Percentiles rank a stretch among this genome's conserved stretches.
These are phyloP conservation scores for Paspalum notatum DNA, from an alignment of 176 grass and related monocot species.

Conservation along the genomic window DNA sequence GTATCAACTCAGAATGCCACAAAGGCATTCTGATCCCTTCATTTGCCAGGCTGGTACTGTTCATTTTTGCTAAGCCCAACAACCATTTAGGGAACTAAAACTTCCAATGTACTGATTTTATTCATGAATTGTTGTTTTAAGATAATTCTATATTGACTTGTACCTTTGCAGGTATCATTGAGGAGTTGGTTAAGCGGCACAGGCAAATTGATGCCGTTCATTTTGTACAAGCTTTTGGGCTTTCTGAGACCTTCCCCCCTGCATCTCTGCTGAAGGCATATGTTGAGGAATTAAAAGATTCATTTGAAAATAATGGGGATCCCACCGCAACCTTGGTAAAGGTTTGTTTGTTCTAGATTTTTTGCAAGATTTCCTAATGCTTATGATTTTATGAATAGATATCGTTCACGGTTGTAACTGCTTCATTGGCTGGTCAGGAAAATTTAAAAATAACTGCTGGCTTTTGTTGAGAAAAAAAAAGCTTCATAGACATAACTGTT, in stretches of 20 bases:
- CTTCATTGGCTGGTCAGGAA: background rate
- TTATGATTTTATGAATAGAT: background rate
- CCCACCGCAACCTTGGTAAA: slow-evolving; percentile 17
- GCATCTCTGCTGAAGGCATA: slow-evolving; percentile 68
- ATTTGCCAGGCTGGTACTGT: slow-evolving; percentile 33
- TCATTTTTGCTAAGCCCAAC: slow-evolving; percentile 40
- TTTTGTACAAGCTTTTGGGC: slow-evolving; percentile 69
- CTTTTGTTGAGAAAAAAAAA: background rate
- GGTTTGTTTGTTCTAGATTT: slow-evolving; percentile 44
- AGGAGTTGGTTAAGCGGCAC: slow-evolving; percentile 66
- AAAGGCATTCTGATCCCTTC: slow-evolving; percentile 57
- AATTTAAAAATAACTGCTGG: background rate
- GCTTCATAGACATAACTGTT: background rate
- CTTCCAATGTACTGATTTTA: background rate
- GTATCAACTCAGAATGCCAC: too few relatives aligned
- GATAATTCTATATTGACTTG: slow-evolving; percentile 2
- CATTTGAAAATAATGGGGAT: slow-evolving; percentile 56
- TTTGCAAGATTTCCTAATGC: background rate
- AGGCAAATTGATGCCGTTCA: slow-evolving; percentile 92
- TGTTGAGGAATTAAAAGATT: slow-evolving; percentile 60
- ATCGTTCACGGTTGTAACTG: background rate
- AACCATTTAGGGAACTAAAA: slow-evolving; percentile 44
- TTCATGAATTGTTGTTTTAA: slow-evolving; percentile 28
- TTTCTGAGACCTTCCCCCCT: slow-evolving; percentile 67
- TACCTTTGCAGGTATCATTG: slow-evolving; percentile 57